Evolutionary conservation across 805 yeast genomes (phyloP).

Genomic region (Danielozyma ontarioensis): DNA sequence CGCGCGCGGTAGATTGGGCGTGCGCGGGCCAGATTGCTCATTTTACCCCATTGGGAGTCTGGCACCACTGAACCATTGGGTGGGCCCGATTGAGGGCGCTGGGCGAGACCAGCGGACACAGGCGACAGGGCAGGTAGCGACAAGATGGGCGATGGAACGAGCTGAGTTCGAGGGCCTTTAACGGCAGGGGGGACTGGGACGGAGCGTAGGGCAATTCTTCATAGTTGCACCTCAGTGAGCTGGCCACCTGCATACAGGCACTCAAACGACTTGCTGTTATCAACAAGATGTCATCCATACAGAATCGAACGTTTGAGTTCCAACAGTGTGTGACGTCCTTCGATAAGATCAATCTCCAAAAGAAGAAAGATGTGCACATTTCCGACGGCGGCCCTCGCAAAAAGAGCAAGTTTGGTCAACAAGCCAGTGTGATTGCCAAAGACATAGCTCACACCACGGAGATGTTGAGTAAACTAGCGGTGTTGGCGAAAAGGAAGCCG

Average conservation of each 20-base stretch:
- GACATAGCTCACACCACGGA: constrained; percentile 86
- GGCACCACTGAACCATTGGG: too few relatives aligned
- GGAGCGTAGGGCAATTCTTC: too few relatives aligned
- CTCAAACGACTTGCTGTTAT: background rate
- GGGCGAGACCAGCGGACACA: too few relatives aligned
- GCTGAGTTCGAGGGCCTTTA: too few relatives aligned
- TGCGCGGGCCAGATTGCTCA: too few relatives aligned
- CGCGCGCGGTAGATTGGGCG: background rate
- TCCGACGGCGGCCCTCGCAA: constrained; percentile 14
- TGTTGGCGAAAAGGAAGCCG: constrained; percentile 83
- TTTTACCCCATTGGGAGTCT: too few relatives aligned
- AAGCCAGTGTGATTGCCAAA: constrained; percentile 80
- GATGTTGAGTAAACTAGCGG: constrained; percentile 72
- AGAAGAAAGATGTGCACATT: constrained; percentile 20
- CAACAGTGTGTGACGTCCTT: constrained; percentile 83
- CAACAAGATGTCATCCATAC: constrained; percentile 32
- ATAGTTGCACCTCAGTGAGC: too few relatives aligned
- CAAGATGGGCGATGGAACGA: too few relatives aligned
- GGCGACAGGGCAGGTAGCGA: too few relatives aligned
- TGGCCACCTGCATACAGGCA: too few relatives aligned
- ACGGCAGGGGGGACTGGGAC: too few relatives aligned
- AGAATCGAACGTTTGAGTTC: constrained; percentile 88
- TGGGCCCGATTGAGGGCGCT: too few relatives aligned
- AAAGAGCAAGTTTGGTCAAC: constrained; percentile 40
- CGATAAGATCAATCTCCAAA: constrained; percentile 55